phyloP scores from a whole-genome alignment of 164 flowering plant genomes.

The Magnolia kwangsiensis region DNA sequence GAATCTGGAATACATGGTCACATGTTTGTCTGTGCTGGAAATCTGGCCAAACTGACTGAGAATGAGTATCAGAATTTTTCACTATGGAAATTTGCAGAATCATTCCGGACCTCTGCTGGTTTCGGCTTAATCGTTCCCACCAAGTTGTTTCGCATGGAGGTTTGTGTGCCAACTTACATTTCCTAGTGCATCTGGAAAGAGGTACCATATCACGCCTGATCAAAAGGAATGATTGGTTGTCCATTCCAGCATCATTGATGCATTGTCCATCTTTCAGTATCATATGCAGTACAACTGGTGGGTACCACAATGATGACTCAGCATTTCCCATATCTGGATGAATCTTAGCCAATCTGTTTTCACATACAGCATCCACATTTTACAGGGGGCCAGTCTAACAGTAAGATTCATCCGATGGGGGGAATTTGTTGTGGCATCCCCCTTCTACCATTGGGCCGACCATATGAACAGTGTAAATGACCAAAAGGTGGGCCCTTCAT shows the following conservation, averaged over 20 bases:
- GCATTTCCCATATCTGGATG: not conserved
- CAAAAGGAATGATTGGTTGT: not conserved
- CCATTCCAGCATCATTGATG: not conserved
- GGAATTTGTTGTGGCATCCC: no score
- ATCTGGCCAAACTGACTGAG: slow-evolving; percentile 59
- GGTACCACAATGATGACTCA: not conserved
- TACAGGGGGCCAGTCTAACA: no score
- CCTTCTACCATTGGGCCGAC: no score
- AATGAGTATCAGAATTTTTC: slow-evolving; percentile 54
- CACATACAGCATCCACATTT: no score
- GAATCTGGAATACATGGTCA: slow-evolving; percentile 90
- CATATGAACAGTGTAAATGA: not conserved
- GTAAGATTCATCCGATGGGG: no score
- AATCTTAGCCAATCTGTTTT: no score
- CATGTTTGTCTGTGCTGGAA: slow-evolving; percentile 75
- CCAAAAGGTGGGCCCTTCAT: not conserved
- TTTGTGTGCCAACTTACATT: slow-evolving; percentile 22
- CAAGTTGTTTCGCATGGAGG: slow-evolving; percentile 87
- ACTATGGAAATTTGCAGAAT: slow-evolving; percentile 45
- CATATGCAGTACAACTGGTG: not conserved
- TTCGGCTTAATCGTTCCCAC: slow-evolving; percentile 77
- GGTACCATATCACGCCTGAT: not conserved
- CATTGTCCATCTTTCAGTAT: not conserved
- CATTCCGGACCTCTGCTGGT: slow-evolving; percentile 72
- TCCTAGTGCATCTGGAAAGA: not conserved